Conservation (phyloP, 768 basidiomycete species). For the Amanita fuliginea region DNA sequence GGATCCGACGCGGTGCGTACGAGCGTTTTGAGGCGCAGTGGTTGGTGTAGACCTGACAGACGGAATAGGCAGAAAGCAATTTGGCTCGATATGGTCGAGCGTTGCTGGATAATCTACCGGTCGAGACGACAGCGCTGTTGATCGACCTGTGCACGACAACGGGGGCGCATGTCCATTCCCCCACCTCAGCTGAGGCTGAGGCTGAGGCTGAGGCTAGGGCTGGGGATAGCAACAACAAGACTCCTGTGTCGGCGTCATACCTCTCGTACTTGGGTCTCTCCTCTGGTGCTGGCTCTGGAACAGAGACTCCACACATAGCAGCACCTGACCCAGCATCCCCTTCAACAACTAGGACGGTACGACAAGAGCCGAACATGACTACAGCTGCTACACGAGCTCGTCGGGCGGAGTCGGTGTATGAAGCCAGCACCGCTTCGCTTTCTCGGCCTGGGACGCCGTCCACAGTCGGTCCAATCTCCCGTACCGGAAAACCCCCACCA, state of each 20-base stretch:
- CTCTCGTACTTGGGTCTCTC: conserved; percentile 66
- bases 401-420: background rate
- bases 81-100: conserved; percentile 82
- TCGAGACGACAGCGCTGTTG: conserved; percentile 82
- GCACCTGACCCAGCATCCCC: background rate
- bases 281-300: too few relatives aligned
- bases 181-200: conserved; percentile 1
- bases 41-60: background rate
- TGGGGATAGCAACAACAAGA: too few relatives aligned
- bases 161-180: conserved; percentile 23
- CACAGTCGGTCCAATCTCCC: background rate
- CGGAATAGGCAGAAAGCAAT: conserved; percentile 67
- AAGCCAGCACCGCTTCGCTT: background rate
- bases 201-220: too few relatives aligned
- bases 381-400: too few relatives aligned
- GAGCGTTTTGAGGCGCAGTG: conserved; percentile 1
- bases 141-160: conserved; percentile 84
- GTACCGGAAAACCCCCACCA: background rate
- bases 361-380: background rate
- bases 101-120: conserved; percentile 71
- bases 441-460: conserved; percentile 4
- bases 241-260: conserved; percentile 38
- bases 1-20: conserved; percentile 67
- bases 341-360: background rate
- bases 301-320: too few relatives aligned